Base-by-base conservation (phyloP, 169 alveolate genomes). In the Besnoitia besnoiti region DNA sequence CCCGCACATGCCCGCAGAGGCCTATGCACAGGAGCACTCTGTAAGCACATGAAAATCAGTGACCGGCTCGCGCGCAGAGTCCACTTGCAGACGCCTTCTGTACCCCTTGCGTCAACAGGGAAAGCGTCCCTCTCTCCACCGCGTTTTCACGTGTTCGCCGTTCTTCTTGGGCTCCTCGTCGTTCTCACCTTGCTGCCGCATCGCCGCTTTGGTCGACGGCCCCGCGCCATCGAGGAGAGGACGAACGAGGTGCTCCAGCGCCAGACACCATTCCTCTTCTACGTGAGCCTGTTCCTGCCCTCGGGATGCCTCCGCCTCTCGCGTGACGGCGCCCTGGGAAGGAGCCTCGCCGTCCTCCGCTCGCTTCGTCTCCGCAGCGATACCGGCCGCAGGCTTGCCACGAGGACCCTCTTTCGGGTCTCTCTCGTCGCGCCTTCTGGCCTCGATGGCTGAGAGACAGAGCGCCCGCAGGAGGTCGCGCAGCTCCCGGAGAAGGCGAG, bases 241-340 rank as follows among this genome's bases (percentile, higher is more conserved):
- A 5, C 87, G 10, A 39, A 77, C 19, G 27, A 77, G 59, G 55
- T 77, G 87, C 87, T 77, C 61, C 10, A 37, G 55, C 35, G 59
- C 50, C 30, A 77, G 87, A 4, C n/a, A 27, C 87, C 87, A 77
- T 27, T 77, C 87, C 35, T 77, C 87, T 44, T 77, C 87, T 0
- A 77, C 47, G 40, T 77, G 87, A 2, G n/a, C 27, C 30, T 77
- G 87, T 16, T 39, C 61, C 50, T 40, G 87, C 33, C 5, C 59
- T 14, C 87, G 4, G 3, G 33, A 1, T 8, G n/a, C 55, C 40
- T 39, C 59, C 14, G 7, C 49, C 21, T 42, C 35, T 27, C 40
- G 40, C 59, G 33, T 16, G 21, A 10, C 37, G 0, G 33, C 87
- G 40, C 39, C 30, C 39, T 12, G 59, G 8, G 44, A 14, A 67